Conservation (phyloP, 768 basidiomycete genomes). For the Boletus subparvulus region DNA sequence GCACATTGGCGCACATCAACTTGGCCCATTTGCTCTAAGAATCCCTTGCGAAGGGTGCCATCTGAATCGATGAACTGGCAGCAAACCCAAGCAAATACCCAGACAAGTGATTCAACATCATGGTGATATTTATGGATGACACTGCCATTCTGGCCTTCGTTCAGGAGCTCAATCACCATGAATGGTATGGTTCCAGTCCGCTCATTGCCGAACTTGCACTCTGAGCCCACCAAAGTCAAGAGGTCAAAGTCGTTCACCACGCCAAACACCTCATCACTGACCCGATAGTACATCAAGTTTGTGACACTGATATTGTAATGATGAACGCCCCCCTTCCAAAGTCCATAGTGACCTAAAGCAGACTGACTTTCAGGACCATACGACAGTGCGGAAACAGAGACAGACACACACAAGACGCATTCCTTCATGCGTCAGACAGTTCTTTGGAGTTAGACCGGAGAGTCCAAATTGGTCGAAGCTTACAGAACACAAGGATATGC, state of each 20-base stretch:
- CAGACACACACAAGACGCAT: background rate
- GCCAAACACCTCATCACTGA: background rate
- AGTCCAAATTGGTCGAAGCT: background rate
- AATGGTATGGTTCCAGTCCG: conserved; percentile 19
- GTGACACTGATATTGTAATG: conserved; percentile 13
- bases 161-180: conserved; percentile 5
- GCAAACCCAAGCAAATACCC: background rate
- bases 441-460: background rate
- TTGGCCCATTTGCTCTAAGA: too few relatives aligned
- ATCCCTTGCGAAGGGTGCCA: too few relatives aligned
- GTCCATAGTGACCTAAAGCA: too few relatives aligned
- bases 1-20: too few relatives aligned
- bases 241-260: conserved; percentile 20
- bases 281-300: conserved; percentile 16
- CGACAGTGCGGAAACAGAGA: too few relatives aligned
- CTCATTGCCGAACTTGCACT: background rate
- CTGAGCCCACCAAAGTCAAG: background rate
- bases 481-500: background rate
- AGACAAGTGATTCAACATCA: conserved; percentile 4
- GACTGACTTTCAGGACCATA: too few relatives aligned
- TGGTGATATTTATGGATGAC: background rate
- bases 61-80: too few relatives aligned
- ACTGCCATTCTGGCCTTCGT: background rate
- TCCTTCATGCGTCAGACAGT: background rate
- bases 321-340: background rate